Base-by-base conservation (phyloP, 164 flowering plant species). In the Berberis vulgaris region DNA sequence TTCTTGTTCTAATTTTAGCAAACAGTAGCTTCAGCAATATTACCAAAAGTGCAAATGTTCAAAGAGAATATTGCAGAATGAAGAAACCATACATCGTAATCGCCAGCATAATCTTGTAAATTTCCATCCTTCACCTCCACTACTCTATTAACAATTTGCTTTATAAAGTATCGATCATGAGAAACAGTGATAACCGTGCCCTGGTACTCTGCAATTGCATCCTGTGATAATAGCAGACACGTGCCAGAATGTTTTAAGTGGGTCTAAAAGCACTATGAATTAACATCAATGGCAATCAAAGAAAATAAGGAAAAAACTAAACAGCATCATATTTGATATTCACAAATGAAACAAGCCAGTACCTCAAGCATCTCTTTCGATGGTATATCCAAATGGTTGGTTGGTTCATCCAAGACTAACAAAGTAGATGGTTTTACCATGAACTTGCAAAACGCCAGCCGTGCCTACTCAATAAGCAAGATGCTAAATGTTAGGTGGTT, bases 351-450 rank as follows among this genome's bases (percentile, higher is more conserved):
- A 60, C 38, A 54, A 43, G 50, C 40, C n/a, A 63, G 70, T 67
- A 90, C 98, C 96, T 94, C 99, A 40, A 94, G 97, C 99, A 94
- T 94, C 79, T 94, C 99, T 79, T 94, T 94, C 60, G 99, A 77
- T 68, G 99, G 97, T 64, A 94, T 94, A 71, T 94, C 99, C 75
- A 91, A 80, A 77, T 94, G 99, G 72, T 94, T 94, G 71, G 99
- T 94, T 26, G 99, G 99, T 71, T 94, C 99, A 73, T 94, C 99
- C 84, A 94, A 75, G 63, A 94, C 91, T 42, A 94, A 84, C 70
- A 94, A 66, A 43, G 96, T 91, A 59, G 99, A 94, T 49, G 97
- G 96, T 66, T 74, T 94, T 39, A 94, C 99, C 97, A 91, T 94
- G 82, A 94, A 94, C 73, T 85, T 94, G 80, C 99, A 91, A 65